These are phyloP conservation scores for Lunularia cruciata DNA, from an alignment of 225 moss, liverwort and hornwort species.

Conservation along the genomic window DNA sequence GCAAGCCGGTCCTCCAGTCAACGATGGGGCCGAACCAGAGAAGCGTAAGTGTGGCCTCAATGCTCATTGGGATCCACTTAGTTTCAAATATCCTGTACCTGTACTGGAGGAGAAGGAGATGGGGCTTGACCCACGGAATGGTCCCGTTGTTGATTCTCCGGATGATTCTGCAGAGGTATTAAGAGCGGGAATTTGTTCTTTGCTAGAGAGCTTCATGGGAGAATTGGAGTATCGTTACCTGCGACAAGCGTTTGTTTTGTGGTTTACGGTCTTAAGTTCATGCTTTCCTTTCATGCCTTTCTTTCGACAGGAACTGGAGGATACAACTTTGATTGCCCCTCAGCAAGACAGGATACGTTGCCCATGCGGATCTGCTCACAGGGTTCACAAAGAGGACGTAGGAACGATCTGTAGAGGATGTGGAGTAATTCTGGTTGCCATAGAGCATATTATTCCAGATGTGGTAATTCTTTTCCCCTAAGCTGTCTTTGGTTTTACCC, in stretches of 20 bases:
- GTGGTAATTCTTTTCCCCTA: conserved; percentile 25
- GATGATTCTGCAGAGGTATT: background rate
- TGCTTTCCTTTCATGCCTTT: too few relatives aligned
- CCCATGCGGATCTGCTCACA: background rate
- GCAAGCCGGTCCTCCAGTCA: background rate
- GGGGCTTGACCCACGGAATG: background rate
- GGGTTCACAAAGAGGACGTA: conserved; percentile 23
- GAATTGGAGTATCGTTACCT: too few relatives aligned
- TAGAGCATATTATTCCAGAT: conserved; percentile 30
- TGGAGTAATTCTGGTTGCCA: conserved; percentile 17
- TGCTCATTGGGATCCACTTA: conserved; percentile 13
- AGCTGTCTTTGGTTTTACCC: too few relatives aligned
- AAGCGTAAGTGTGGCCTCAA: conserved; percentile 5
- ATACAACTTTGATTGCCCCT: background rate
- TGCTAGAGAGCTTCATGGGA: too few relatives aligned
- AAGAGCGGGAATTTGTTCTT: too few relatives aligned
- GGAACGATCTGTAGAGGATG: conserved; percentile 31
- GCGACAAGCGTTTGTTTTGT: too few relatives aligned
- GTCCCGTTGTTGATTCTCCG: background rate
- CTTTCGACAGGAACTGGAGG: background rate
- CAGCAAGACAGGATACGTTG: background rate
- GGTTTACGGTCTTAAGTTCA: too few relatives aligned
- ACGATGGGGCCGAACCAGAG: background rate
- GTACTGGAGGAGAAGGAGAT: conserved; percentile 6
- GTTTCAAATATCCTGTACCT: conserved; percentile 13